Percentiles rank a stretch among this genome's conserved stretches.
Conservation (phyloP, 192 early-diverging fungal genomes). For the Backusella liffmaniae region DNA sequence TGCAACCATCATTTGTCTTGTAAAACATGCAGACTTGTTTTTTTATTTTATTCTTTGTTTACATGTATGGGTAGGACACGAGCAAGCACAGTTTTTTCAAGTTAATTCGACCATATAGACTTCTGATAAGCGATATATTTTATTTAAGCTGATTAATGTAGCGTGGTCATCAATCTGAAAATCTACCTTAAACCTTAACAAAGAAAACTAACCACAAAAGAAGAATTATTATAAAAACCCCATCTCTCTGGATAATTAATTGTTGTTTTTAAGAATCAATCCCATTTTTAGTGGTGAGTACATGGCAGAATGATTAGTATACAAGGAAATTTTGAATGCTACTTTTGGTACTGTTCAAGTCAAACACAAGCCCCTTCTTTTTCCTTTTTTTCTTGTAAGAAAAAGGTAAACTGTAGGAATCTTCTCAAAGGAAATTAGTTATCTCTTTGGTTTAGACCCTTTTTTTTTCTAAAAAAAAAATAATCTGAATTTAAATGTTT, state of each 20-base stretch:
- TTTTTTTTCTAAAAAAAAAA: background rate
- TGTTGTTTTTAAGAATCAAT: too few relatives aligned
- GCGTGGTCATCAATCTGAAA: background rate
- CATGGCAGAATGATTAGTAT: too few relatives aligned
- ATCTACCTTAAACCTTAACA: background rate
- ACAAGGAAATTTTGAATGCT: too few relatives aligned
- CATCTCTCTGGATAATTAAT: background rate
- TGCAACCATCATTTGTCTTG: too few relatives aligned
- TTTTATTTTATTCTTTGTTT: too few relatives aligned
- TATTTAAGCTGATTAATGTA: background rate
- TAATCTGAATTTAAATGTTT: background rate
- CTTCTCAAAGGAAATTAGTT: background rate
- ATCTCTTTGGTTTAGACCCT: background rate
- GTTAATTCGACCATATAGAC: too few relatives aligned
- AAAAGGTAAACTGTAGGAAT: background rate
- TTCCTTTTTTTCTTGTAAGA: background rate
- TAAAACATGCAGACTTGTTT: too few relatives aligned
- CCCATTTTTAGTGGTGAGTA: too few relatives aligned
- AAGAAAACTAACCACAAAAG: slow-evolving; percentile 5
- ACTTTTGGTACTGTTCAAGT: background rate
- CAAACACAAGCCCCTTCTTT: background rate
- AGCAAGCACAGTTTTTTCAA: too few relatives aligned
- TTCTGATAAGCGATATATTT: too few relatives aligned
- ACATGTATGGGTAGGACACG: too few relatives aligned
- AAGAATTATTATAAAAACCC: background rate